phyloP scores from a whole-genome alignment of 2,329 filamentous ascomycete species.

The Acephala macrosclerotiorum region DNA sequence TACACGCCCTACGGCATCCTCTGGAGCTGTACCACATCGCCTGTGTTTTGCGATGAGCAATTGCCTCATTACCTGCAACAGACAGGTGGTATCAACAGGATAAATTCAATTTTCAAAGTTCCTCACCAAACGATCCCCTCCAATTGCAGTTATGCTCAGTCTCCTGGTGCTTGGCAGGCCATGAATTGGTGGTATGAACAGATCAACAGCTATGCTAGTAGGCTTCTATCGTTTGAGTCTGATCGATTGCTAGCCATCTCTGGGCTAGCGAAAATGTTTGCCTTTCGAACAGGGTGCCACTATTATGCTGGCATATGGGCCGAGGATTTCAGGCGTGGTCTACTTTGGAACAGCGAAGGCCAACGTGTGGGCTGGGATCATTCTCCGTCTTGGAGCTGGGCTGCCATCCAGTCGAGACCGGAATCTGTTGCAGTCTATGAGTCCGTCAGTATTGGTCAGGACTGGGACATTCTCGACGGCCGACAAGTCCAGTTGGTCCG shows the following conservation, averaged over 20 bases:
- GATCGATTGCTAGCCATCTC: constrained; percentile 18
- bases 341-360: constrained; percentile 7
- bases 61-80: too few species aligned
- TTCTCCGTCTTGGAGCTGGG: constrained; percentile 18
- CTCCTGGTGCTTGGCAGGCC: neutral
- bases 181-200: constrained; percentile 15
- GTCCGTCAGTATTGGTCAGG: neutral
- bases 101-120: neutral
- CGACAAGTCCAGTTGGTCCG: neutral
- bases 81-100: neutral
- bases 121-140: neutral
- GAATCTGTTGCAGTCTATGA: neutral
- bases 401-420: neutral
- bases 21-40: constrained; percentile 13
- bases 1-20: neutral
- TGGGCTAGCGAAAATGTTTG: constrained; percentile 19
- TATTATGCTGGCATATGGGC: constrained; percentile 20
- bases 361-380: neutral
- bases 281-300: constrained; percentile 5
- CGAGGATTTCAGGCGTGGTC: constrained; percentile 12
- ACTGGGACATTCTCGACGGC: neutral
- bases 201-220: constrained; percentile 11
- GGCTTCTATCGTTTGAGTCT: constrained; percentile 2
- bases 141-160: neutral
- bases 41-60: neutral